Base-by-base conservation (phyloP, 306 rosid genomes). In the Vachellia collinsii region DNA sequence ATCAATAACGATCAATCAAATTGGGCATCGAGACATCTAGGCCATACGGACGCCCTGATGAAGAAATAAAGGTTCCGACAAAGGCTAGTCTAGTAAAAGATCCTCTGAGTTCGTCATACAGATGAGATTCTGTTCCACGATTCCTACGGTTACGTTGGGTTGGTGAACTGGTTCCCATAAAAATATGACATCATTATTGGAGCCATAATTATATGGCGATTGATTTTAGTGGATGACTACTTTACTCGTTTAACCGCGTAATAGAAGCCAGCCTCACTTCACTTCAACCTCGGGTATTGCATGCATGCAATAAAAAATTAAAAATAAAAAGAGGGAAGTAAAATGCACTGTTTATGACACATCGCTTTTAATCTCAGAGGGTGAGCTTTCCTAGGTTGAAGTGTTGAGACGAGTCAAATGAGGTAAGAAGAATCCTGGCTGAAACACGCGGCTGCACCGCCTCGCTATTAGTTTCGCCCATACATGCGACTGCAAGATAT, bases 381-480 rank as follows among this genome's bases (percentile, higher is more conserved):
- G 76, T 65, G 77, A 54, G 73, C 12, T 72, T 77, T 8, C 69
- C 11, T 80, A 71, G 46, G 61, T 68, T 82, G 77, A 48, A 64
- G 64, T 70, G 16, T 11, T 63, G 58, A 62, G 58, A 51, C 64
- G 73, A 56, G 78, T 69, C 62, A 73, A 72, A 13, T 22, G 17
- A 81, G 79, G 67, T 41, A 44, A 51, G 38, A 46, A 63, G 69
- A 63, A 63, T 34, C n/a, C 42, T 76, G 36, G 56, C 64, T 81
- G 62, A 81, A 78, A 81, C 58, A 68, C 47, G 81, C 47, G 71
- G 37, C 65, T 58, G 80, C 88, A 79, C 88, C 88, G 82, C 59
- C 44, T 53, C 65, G 77, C 67, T 37, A 20, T n/a, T 20, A 66
- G 73, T 54, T 84, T 79, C 92, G 90, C 92, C 90, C 86, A 82